A percentile compares a stretch with the other conserved stretches of the same genome.
phyloP scores from a whole-genome alignment of 352 stramenopile genomes.

The Phytophthora idaei region DNA sequence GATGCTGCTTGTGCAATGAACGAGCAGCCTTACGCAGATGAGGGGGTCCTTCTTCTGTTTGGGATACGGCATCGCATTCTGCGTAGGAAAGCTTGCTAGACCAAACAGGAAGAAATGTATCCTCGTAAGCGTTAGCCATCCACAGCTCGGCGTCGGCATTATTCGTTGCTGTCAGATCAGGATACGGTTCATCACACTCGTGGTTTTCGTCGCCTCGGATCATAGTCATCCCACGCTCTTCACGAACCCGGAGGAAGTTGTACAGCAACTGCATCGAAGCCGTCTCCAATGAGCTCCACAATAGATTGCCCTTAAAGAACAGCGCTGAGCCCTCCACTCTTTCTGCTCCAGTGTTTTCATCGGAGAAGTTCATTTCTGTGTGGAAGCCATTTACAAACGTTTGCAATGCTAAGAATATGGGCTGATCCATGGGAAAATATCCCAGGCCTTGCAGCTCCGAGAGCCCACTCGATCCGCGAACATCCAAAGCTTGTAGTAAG shows the following conservation, averaged over 20 bases:
- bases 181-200: neutral
- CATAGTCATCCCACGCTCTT: constrained; percentile 61
- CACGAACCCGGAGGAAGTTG: constrained; percentile 54
- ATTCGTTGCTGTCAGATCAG: neutral
- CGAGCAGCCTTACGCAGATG: constrained; percentile 38
- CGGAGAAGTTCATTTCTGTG: constrained; percentile 22
- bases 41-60: constrained; percentile 24
- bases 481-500: constrained; percentile 46
- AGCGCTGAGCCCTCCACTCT: constrained; percentile 33
- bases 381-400: constrained; percentile 56
- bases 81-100: constrained; percentile 65
- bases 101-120: constrained; percentile 70
- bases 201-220: constrained; percentile 11
- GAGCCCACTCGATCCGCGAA: constrained; percentile 37
- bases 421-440: constrained; percentile 57
- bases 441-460: constrained; percentile 51
- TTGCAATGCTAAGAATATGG: constrained; percentile 56
- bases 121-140: constrained; percentile 56
- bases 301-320: constrained; percentile 61
- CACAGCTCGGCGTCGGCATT: constrained; percentile 30
- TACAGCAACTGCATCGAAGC: constrained; percentile 44
- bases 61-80: constrained; percentile 53
- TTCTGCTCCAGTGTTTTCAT: neutral
- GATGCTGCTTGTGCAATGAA: constrained; percentile 59
- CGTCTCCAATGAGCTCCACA: constrained; percentile 54